Conservation (phyloP, 768 basidiomycete genomes). For the Lentinula raphanica region DNA sequence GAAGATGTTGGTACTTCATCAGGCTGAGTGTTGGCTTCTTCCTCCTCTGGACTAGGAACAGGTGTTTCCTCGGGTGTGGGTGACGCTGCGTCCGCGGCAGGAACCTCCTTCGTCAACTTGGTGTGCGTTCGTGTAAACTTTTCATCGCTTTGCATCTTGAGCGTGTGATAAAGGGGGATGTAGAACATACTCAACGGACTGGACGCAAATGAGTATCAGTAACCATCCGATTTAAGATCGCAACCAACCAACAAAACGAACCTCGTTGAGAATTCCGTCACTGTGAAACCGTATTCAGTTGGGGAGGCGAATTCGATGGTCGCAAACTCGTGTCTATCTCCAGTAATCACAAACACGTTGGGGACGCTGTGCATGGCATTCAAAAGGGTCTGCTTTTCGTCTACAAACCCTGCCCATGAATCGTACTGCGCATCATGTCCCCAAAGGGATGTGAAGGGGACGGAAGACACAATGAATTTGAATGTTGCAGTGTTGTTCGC, state of each 20-base stretch:
- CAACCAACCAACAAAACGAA: neutral
- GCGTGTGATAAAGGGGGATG: constrained; percentile 53
- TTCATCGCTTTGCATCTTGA: constrained; percentile 39
- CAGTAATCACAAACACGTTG: constrained; percentile 65
- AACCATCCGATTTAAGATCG: neutral
- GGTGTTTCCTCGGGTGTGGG: neutral
- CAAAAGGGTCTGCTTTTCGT: constrained; percentile 56
- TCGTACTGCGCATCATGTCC: constrained; percentile 54
- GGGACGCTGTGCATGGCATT: constrained; percentile 57
- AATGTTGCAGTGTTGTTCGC: constrained; percentile 69
- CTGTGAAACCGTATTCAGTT: constrained; percentile 29
- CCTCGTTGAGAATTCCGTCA: constrained; percentile 63
- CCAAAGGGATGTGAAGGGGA: constrained; percentile 75
- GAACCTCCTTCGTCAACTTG: neutral
- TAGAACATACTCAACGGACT: constrained; percentile 69
- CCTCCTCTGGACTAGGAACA: neutral
- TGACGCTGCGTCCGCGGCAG: neutral
- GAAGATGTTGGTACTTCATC: neutral
- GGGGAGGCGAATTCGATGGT: constrained; percentile 53
- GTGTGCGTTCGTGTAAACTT: constrained; percentile 31
- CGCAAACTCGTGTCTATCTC: constrained; percentile 79
- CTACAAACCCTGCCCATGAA: constrained; percentile 63
- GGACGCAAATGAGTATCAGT: neutral
- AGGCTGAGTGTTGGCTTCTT: neutral
- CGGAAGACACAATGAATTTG: constrained; percentile 72